Percentiles rank a stretch among this genome's conserved stretches.
These are phyloP conservation scores for Casuarina cunninghamiana DNA, from an alignment of 306 rosid species.

Conservation along the genomic window DNA sequence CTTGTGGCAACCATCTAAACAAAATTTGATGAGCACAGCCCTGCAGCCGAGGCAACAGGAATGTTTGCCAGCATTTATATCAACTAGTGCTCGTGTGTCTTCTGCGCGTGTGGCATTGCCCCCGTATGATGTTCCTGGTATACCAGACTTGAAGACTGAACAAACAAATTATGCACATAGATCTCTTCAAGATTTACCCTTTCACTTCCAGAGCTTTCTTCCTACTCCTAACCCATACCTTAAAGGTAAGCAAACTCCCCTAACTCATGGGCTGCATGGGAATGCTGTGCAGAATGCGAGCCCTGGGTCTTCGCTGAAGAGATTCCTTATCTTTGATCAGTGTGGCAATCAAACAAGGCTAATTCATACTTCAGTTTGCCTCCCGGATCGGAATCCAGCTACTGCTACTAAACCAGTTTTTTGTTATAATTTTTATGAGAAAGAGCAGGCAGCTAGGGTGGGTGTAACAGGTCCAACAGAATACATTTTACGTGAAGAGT, in stretches of 20 bases:
- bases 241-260: constrained; percentile 22
- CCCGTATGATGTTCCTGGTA: constrained; percentile 37
- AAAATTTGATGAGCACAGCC: constrained; percentile 33
- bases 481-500: constrained; percentile 32
- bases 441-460: constrained; percentile 18
- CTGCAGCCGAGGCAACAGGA: constrained; percentile 34
- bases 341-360: constrained; percentile 67
- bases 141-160: constrained; percentile 37
- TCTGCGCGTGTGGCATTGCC: constrained; percentile 42
- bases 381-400: constrained; percentile 40
- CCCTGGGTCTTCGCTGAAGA: constrained; percentile 48
- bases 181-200: constrained; percentile 33
- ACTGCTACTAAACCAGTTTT: constrained; percentile 25
- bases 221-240: constrained; percentile 34
- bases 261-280: constrained; percentile 18
- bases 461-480: constrained; percentile 32
- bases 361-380: constrained; percentile 50
- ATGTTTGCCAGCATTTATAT: constrained; percentile 35
- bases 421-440: constrained; percentile 29
- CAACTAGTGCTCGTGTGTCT: constrained; percentile 30
- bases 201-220: constrained; percentile 24
- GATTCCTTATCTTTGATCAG: constrained; percentile 66
- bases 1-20: constrained; percentile 52
- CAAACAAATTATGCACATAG: constrained; percentile 41
- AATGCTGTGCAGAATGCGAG: constrained; percentile 40